Evolutionary conservation across 139 green algal species (phyloP).

Genomic region (Zygnema circumcarinatum): DNA sequence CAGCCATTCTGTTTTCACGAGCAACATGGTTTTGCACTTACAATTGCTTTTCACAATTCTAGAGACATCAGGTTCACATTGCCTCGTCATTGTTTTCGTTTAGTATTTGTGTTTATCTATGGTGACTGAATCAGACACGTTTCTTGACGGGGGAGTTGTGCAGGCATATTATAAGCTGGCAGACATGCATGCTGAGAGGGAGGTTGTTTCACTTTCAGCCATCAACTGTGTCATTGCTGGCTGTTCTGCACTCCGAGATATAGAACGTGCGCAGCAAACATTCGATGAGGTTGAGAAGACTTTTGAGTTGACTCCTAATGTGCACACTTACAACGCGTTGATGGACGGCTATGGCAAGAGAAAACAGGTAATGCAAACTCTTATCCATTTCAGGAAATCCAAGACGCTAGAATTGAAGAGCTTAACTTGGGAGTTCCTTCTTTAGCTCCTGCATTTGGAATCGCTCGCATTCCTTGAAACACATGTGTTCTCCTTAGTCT

Average conservation of each 20-base stretch:
- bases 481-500: not conserved
- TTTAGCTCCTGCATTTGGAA: not conserved
- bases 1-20: no score
- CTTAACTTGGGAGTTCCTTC: not conserved
- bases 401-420: no score
- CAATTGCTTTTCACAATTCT: no score
- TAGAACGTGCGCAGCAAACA: constrained; percentile 45
- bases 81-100: no score
- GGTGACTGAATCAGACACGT: no score
- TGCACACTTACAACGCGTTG: constrained; percentile 55
- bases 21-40: no score
- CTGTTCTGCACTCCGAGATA: constrained; percentile 39
- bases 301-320: constrained; percentile 35
- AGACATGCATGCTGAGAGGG: constrained; percentile 33
- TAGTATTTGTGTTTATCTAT: no score
- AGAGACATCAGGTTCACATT: no score
- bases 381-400: not conserved
- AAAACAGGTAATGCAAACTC: not conserved
- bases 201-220: constrained; percentile 29
- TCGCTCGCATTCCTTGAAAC: not conserved
- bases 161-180: constrained; percentile 51
- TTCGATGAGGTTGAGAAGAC: constrained; percentile 49
- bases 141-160: no score
- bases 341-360: constrained; percentile 36
- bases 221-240: constrained; percentile 57